Evolutionary conservation across 1,284 basidiomycete genomes (phyloP).

Genomic region (Cutaneotrichosporon cavernicola): DNA sequence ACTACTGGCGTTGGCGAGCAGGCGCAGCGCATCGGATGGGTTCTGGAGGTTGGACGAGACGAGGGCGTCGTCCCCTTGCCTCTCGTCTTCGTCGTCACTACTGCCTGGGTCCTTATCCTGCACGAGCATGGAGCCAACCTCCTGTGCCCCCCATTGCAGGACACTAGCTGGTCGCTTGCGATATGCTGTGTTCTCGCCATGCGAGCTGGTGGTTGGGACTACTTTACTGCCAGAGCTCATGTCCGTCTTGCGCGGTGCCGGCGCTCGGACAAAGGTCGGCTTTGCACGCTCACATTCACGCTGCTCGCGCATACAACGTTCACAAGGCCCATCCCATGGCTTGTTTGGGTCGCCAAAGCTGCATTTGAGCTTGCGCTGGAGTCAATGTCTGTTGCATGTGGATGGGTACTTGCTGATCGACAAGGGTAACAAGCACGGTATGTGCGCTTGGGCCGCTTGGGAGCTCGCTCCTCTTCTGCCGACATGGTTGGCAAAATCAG

Average conservation of each 20-base stretch:
- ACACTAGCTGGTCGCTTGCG: background rate
- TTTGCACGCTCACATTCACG: constrained; percentile 20
- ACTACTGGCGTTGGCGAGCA: constrained; percentile 19
- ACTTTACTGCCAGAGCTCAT: background rate
- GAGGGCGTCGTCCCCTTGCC: constrained; percentile 12
- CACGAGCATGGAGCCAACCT: background rate
- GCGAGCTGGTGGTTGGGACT: background rate
- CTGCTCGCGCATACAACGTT: constrained; percentile 21
- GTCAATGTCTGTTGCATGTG: background rate
- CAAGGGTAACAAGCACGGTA: constrained; percentile 23
- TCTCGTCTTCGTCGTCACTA: constrained; percentile 14
- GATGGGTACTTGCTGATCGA: constrained; percentile 9
- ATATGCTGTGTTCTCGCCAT: background rate
- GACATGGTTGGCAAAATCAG: background rate
- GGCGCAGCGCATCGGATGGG: constrained; percentile 19
- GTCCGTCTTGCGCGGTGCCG: constrained; percentile 6
- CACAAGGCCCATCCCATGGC: constrained; percentile 24
- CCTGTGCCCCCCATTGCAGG: background rate
- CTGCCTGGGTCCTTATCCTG: background rate
- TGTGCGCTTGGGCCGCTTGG: constrained; percentile 19
- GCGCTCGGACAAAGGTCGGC: constrained; percentile 13
- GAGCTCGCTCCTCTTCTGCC: background rate
- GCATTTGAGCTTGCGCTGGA: constrained; percentile 26
- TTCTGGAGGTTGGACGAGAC: constrained; percentile 20
- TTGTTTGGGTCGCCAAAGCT: constrained; percentile 23